Conservation (phyloP, 495 filamentous ascomycete genomes). For the Xylaria cubensis region DNA sequence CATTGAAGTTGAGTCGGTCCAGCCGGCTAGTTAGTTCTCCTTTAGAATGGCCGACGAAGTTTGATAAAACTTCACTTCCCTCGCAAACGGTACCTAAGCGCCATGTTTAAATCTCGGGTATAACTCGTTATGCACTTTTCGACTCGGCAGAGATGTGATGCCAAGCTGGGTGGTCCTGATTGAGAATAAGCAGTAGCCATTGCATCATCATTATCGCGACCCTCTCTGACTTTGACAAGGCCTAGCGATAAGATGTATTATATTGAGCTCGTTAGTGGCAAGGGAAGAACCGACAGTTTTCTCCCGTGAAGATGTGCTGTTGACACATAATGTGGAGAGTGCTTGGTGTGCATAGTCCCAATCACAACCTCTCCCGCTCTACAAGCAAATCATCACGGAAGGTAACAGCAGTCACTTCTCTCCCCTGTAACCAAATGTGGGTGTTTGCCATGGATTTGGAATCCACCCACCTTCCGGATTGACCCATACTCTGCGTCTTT, state of each 20-base stretch:
- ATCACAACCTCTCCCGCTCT: background rate
- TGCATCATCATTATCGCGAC: conserved; percentile 3
- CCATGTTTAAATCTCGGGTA: background rate
- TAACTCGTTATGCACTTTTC: background rate
- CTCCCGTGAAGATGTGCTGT: background rate
- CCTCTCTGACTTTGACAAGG: conserved; percentile 8
- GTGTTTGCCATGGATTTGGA: conserved; percentile 13
- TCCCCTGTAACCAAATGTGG: background rate
- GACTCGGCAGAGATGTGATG: background rate
- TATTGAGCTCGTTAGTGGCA: background rate
- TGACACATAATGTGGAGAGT: background rate
- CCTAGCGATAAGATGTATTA: background rate
- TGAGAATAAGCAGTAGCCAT: background rate
- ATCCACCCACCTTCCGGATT: conserved; percentile 11
- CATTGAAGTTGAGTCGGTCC: background rate
- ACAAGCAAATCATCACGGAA: background rate
- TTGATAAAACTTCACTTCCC: conserved; percentile 1
- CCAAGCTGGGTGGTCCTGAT: background rate
- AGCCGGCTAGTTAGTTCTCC: background rate
- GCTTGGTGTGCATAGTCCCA: background rate
- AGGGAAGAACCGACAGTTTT: background rate
- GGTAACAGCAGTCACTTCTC: background rate
- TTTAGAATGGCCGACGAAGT: background rate
- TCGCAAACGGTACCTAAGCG: background rate
- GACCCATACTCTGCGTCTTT: background rate